Percentiles rank a stretch among this genome's conserved stretches.
These are phyloP conservation scores for Adansonia grandidieri DNA, from an alignment of 441 rosid genomes.

Conservation along the genomic window DNA sequence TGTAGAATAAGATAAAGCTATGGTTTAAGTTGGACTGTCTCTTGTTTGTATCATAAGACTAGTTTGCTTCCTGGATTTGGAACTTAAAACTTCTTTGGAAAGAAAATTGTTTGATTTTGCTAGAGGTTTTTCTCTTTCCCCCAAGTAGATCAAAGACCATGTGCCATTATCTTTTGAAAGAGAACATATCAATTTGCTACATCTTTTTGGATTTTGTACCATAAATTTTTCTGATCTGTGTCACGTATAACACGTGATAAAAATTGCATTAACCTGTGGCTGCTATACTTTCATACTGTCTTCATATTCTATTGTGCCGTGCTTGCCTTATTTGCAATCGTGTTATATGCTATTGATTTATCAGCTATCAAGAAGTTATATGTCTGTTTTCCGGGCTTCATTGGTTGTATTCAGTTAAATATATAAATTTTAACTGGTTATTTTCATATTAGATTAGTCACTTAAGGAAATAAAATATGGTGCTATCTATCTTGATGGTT, in stretches of 20 bases:
- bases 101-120: background rate
- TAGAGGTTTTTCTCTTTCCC: background rate
- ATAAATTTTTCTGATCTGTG: background rate
- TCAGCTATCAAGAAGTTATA: background rate
- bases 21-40: background rate
- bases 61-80: background rate
- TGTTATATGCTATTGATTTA: background rate
- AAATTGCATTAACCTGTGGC: background rate
- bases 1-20: background rate
- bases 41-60: background rate
- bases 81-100: background rate
- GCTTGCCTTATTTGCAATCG: background rate
- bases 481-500: conserved; percentile 1
- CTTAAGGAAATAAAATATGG: background rate
- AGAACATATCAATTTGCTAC: background rate
- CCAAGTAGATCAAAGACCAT: conserved; percentile 2
- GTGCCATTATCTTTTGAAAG: background rate
- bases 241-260: background rate
- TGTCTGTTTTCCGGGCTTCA: background rate
- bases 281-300: conserved; percentile 6
- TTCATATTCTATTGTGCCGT: background rate
- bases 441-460: background rate
- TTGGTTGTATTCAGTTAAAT: conserved; percentile 6
- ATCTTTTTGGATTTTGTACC: background rate
- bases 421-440: conserved; percentile 6